phyloP scores from a whole-genome alignment of 2,329 filamentous ascomycete genomes.

The Thelonectria rubi region DNA sequence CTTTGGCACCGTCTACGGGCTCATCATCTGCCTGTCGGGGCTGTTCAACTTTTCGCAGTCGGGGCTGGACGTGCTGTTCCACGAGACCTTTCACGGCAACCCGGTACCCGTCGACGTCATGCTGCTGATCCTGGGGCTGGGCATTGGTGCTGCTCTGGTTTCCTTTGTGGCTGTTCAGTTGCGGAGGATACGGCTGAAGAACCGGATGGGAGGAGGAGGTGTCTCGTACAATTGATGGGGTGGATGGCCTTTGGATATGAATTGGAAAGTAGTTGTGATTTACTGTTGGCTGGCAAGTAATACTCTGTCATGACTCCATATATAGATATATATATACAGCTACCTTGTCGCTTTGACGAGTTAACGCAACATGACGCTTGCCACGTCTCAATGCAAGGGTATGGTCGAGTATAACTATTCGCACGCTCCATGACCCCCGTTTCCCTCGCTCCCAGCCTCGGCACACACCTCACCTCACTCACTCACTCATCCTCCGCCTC shows the following conservation, averaged over 20 bases:
- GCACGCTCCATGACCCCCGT: too few relatives aligned
- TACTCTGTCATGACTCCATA: not conserved
- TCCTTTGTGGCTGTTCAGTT: constrained; percentile 66
- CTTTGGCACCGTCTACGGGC: constrained; percentile 92
- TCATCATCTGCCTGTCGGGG: constrained; percentile 87
- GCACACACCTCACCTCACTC: too few relatives aligned
- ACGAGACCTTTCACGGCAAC: constrained; percentile 74
- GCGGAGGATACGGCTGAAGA: constrained; percentile 45
- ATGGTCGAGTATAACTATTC: too few relatives aligned
- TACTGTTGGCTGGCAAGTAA: not conserved
- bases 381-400: not conserved
- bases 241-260: not conserved
- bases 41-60: constrained; percentile 86
- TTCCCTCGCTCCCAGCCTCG: not conserved
- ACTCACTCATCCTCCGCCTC: constrained; percentile 30
- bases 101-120: constrained; percentile 81
- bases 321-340: not conserved
- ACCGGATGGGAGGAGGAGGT: constrained; percentile 34
- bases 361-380: too few relatives aligned
- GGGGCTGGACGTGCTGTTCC: constrained; percentile 80
- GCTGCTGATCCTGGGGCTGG: constrained; percentile 67
- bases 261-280: not conserved
- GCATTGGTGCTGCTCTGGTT: constrained; percentile 73
- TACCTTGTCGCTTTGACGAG: too few relatives aligned
- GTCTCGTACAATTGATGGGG: constrained; percentile 23